Percentiles rank a stretch among this genome's conserved stretches.
Evolutionary conservation across 768 basidiomycete genomes (phyloP).

Genomic region (Lepiota subincarnata): DNA sequence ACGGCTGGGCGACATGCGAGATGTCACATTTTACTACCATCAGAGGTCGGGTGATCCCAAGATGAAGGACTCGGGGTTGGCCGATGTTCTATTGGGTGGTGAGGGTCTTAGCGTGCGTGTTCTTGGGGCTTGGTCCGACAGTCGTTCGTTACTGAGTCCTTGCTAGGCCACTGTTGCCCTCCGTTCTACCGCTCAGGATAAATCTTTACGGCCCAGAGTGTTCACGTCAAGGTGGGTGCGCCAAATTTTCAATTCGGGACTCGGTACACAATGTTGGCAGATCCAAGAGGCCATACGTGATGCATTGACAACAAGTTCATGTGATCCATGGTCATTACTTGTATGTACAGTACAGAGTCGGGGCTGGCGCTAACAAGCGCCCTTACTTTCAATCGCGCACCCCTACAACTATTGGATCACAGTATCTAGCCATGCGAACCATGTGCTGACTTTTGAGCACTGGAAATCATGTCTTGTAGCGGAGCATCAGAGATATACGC

Average conservation of each 20-base stretch:
- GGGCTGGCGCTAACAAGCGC: no score
- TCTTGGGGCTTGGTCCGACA: not conserved
- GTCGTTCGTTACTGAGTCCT: not conserved
- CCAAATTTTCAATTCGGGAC: constrained; percentile 87
- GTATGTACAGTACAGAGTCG: no score
- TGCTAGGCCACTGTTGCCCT: constrained; percentile 55
- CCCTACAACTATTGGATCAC: no score
- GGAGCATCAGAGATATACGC: no score
- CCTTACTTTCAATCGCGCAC: no score
- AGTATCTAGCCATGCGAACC: no score
- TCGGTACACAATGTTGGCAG: constrained; percentile 80
- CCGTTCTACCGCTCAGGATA: constrained; percentile 57
- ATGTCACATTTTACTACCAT: constrained; percentile 87
- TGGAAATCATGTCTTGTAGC: no score
- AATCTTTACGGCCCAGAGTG: constrained; percentile 66
- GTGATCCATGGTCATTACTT: no score
- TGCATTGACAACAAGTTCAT: constrained; percentile 70
- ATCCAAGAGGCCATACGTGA: constrained; percentile 51
- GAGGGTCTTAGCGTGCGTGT: constrained; percentile 63
- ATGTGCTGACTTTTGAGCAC: no score
- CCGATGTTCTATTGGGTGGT: constrained; percentile 83
- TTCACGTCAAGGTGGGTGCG: constrained; percentile 77
- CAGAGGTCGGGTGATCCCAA: constrained; percentile 83
- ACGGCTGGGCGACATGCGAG: constrained; percentile 94
- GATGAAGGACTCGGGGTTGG: constrained; percentile 76